These are phyloP conservation scores for Paraphaeosphaeria sporulosa DNA, from an alignment of 2,329 filamentous ascomycete species.

Conservation along the genomic window DNA sequence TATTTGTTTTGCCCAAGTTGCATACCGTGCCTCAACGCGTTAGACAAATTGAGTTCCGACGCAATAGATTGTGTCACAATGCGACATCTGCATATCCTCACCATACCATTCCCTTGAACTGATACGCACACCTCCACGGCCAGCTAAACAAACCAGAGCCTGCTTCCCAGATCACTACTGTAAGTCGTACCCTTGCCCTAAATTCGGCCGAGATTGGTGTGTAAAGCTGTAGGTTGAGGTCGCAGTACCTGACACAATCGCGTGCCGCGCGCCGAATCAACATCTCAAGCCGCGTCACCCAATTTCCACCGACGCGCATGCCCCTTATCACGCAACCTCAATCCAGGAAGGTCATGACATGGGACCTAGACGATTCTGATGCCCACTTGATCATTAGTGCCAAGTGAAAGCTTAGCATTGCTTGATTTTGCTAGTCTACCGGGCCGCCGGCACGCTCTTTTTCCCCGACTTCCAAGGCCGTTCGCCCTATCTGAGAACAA, in stretches of 20 bases:
- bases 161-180: too few relatives aligned
- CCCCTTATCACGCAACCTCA: not conserved
- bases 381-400: not conserved
- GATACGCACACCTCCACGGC: too few relatives aligned
- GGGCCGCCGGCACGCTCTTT: not conserved
- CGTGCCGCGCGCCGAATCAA: not conserved
- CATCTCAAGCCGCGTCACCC: not conserved
- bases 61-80: too few relatives aligned
- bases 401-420: conserved; percentile 18
- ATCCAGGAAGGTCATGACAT: not conserved
- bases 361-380: not conserved
- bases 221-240: not conserved
- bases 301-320: not conserved
- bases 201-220: too few relatives aligned
- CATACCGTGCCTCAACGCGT: too few relatives aligned
- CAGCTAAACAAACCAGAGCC: too few relatives aligned
- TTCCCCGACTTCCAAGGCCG: not conserved
- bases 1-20: too few relatives aligned
- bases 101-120: too few relatives aligned
- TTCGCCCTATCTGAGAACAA: not conserved
- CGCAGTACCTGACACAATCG: not conserved
- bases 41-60: too few relatives aligned
- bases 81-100: too few relatives aligned
- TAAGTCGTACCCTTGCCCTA: too few relatives aligned
- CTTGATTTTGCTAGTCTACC: conserved; percentile 5